A percentile compares a stretch with the other conserved stretches of the same genome.
Conservation (phyloP, 306 rosid species). For the Pueraria montana region DNA sequence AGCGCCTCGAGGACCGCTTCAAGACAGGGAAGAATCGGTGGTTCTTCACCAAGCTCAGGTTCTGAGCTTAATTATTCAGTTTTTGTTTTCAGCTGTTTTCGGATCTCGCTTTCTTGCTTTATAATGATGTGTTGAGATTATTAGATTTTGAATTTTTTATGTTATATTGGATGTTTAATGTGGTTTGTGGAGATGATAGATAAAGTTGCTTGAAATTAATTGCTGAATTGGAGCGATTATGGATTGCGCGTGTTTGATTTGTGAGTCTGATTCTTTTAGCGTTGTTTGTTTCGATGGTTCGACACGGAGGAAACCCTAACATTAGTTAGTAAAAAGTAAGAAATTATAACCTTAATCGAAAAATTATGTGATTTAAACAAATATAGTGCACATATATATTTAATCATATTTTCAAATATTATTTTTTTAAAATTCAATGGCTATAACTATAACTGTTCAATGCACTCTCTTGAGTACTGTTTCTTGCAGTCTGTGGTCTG, state of each 20-base stretch:
- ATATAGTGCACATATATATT: too few relatives aligned
- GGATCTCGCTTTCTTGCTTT: background rate
- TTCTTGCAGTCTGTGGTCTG: too few relatives aligned
- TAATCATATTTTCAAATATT: too few relatives aligned
- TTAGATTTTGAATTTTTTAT: background rate
- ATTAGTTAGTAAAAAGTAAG: too few relatives aligned
- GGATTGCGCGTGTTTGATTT: background rate
- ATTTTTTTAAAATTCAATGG: too few relatives aligned
- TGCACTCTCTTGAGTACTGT: too few relatives aligned
- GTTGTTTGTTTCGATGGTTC: too few relatives aligned
- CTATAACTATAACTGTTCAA: too few relatives aligned
- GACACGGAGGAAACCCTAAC: too few relatives aligned
- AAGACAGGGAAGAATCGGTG: conserved; percentile 62
- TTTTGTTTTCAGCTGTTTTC: background rate
- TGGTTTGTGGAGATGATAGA: background rate
- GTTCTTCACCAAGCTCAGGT: conserved; percentile 64
- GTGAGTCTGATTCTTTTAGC: too few relatives aligned
- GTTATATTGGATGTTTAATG: background rate
- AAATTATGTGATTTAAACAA: too few relatives aligned
- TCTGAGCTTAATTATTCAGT: background rate
- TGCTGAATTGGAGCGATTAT: background rate
- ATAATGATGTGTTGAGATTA: background rate
- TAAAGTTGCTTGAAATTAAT: background rate
- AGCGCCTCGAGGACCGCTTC: conserved; percentile 58
- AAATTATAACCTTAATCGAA: too few relatives aligned